Conservation (phyloP, 441 rosid genomes). For the Erysimum pusillum region DNA sequence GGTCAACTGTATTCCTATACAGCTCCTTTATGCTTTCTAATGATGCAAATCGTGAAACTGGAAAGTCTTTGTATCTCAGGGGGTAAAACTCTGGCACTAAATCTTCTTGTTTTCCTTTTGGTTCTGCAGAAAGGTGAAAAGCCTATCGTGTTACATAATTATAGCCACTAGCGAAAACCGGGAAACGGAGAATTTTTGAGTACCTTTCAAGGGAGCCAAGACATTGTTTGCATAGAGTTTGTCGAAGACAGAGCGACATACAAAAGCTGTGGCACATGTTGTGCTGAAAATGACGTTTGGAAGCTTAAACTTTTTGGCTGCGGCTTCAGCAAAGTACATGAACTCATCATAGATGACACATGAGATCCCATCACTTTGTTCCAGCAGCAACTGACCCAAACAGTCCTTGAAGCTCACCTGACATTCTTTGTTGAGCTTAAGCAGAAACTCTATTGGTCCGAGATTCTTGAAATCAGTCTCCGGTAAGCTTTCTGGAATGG, state of each 20-base stretch:
- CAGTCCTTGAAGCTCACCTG: conserved; percentile 42
- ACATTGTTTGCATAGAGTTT: conserved; percentile 16
- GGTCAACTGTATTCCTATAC: neutral
- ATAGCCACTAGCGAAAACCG: neutral
- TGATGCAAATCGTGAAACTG: conserved; percentile 9
- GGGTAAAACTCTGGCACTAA: conserved; percentile 41
- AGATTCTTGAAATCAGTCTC: conserved; percentile 14
- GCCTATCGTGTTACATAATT: neutral
- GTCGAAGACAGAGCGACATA: conserved; percentile 18
- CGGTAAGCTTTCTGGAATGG: conserved; percentile 44
- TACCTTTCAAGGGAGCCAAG: neutral
- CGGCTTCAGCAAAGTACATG: conserved; percentile 55
- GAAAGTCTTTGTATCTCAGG: conserved; percentile 46
- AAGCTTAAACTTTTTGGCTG: conserved; percentile 48
- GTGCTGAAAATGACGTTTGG: conserved; percentile 58
- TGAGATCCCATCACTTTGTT: conserved; percentile 22
- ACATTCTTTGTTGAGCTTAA: conserved; percentile 42
- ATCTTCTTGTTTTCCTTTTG: conserved; percentile 5
- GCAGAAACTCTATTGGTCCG: neutral
- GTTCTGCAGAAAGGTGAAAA: conserved; percentile 35
- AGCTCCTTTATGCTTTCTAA: conserved; percentile 17
- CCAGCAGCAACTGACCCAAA: conserved; percentile 33
- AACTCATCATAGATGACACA: conserved; percentile 62
- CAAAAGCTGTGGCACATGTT: conserved; percentile 39
- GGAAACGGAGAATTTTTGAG: neutral